Evolutionary conservation across 108 stramenopile species (phyloP), one percentile per base, ranked within the genome.

Genomic region (Thalassiosira profunda): DNA sequence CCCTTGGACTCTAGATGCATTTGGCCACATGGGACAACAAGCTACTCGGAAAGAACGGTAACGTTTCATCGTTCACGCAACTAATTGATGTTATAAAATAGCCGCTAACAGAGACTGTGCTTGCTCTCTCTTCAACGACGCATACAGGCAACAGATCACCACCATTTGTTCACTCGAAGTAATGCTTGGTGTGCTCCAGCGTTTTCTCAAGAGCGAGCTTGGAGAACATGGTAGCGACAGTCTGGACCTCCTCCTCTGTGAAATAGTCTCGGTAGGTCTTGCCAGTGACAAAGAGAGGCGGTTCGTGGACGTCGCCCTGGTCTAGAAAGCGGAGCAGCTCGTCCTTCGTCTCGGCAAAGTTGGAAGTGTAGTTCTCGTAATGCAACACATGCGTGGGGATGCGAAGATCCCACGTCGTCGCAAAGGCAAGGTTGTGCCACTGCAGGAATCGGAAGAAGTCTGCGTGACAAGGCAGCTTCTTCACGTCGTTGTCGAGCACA

Each of bases 341-440:
- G 10, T 63, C 45, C 9, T 76, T 69, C 2, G 87, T 89, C 31
- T 58, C 37, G 37, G 76, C 75, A 36, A 81, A 85, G 47, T 83
- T 76, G 10, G 25, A 55, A 5, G 56, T 62, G 66, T 88, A 94
- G 60, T 94, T 86, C 69, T 94, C 93, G 65, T 94, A 94, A 44
- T 90, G 77, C 18, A 94, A 35, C 11, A 86, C 70, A 15, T 80
- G 47, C 5, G 83, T 73, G 5, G 92, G 89, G 29, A 90, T 41
- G 12, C 70, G 35, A 34, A 84, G 53, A 41, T 84, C 72, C 45
- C 55, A 71, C 17, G 80, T 83, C 2, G 75, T 76, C 18, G 44
- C 33, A 57, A 88, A 76, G 26, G 84, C 85, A 34, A 86, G 78
- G 57, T 91, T 91, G 68, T 94, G 93, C 93, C 93, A 94, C 45